Conservation (phyloP, 108 stramenopile genomes). For the Stephanodiscus minutulus region DNA sequence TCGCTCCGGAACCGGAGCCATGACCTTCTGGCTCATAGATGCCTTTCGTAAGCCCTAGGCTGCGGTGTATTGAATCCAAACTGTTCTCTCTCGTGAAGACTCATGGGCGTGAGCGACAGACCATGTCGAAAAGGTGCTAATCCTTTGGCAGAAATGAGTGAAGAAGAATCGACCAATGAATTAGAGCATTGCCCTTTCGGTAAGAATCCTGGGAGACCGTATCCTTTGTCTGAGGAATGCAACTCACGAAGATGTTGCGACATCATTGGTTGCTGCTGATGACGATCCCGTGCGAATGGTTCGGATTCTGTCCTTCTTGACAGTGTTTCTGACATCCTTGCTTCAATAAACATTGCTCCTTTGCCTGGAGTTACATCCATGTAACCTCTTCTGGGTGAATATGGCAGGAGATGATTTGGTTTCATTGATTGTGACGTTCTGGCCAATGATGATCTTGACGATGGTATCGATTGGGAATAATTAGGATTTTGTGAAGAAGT, state of each 20-base stretch:
- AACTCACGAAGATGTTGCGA: not conserved
- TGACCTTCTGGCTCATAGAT: no score
- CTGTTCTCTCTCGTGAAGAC: not conserved
- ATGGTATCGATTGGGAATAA: not conserved
- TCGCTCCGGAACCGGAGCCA: no score
- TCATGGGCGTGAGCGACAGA: not conserved
- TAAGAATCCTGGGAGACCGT: not conserved
- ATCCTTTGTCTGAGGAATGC: not conserved
- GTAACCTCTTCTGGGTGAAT: constrained; percentile 3
- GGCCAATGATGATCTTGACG: not conserved
- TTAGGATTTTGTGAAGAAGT: not conserved
- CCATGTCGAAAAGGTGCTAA: not conserved
- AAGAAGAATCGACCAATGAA: not conserved
- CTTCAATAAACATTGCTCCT: not conserved
- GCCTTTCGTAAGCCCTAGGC: no score
- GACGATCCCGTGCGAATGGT: not conserved
- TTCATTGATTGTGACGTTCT: constrained; percentile 7
- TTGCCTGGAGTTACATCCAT: not conserved
- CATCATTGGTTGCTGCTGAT: not conserved
- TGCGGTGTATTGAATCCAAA: not conserved
- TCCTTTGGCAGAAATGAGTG: not conserved
- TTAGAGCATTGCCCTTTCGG: not conserved
- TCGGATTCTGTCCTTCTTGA: not conserved
- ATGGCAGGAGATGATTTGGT: constrained; percentile 14
- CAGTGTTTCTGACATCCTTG: not conserved